A percentile compares a stretch with the other conserved stretches of the same genome.
Conservation (phyloP, 2,329 filamentous ascomycete species). For the Didymella arachidicola region DNA sequence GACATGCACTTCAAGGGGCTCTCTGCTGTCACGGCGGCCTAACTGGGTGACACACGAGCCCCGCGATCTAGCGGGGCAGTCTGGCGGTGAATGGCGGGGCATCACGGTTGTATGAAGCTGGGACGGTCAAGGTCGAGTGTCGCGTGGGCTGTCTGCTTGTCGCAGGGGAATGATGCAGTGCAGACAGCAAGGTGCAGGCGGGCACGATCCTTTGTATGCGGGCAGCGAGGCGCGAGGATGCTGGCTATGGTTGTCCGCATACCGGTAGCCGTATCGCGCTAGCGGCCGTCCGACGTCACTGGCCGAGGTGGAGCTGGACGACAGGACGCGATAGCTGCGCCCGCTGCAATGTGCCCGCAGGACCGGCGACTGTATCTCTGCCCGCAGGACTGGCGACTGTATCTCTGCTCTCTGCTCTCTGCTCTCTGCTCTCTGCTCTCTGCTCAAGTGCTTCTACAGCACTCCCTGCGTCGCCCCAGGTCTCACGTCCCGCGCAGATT, state of each 20-base stretch:
- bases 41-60: slow-evolving; percentile 3
- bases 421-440: too few species aligned
- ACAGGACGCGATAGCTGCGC: too few species aligned
- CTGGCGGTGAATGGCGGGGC: slow-evolving; percentile 20
- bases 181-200: slow-evolving; percentile 9
- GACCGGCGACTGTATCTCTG: background rate
- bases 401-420: too few species aligned
- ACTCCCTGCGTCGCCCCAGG: background rate
- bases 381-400: background rate
- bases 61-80: slow-evolving; percentile 33
- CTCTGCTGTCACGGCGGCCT: slow-evolving; percentile 2
- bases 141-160: slow-evolving; percentile 14
- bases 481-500: too few species aligned
- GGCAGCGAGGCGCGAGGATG: slow-evolving; percentile 2
- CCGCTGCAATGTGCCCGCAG: background rate
- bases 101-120: slow-evolving; percentile 29
- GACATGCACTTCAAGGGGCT: background rate
- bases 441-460: too few species aligned
- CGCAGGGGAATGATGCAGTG: background rate
- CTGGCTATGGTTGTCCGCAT: background rate
- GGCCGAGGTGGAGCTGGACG: background rate
- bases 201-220: slow-evolving; percentile 5
- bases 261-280: slow-evolving; percentile 3
- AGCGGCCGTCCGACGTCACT: slow-evolving; percentile 14
- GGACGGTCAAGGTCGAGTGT: background rate